phyloP scores from a whole-genome alignment of 768 basidiomycete species.

The Mycena filopes region DNA sequence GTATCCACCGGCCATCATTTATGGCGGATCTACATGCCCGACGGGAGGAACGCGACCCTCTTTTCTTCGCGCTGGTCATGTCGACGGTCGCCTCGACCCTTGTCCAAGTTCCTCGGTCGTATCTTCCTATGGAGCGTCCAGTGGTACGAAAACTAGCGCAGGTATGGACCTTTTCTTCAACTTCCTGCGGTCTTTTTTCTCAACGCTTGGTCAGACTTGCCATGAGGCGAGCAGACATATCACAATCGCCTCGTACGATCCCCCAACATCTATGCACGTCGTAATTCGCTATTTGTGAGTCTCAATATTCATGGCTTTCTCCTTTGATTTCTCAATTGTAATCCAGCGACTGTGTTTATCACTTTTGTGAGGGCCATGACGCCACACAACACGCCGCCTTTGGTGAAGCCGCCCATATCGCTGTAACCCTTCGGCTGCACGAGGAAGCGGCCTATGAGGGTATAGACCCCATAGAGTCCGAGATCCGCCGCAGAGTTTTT shows the following conservation, averaged over 20 bases:
- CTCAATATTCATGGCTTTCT: slow-evolving; percentile 7
- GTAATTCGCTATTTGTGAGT: slow-evolving; percentile 90
- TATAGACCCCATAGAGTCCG: slow-evolving; percentile 88
- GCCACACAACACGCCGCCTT: slow-evolving; percentile 90
- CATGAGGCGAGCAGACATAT: slow-evolving; percentile 87
- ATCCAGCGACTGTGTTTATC: slow-evolving; percentile 81
- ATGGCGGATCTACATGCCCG: slow-evolving; percentile 87
- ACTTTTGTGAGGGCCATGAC: slow-evolving; percentile 90
- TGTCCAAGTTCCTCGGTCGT: slow-evolving; percentile 88
- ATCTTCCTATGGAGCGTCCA: slow-evolving; percentile 86
- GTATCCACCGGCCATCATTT: slow-evolving; percentile 91
- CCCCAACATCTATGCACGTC: slow-evolving; percentile 85
- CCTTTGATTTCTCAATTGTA: slow-evolving; percentile 13
- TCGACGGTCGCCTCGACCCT: slow-evolving; percentile 88
- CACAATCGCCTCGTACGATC: slow-evolving; percentile 83
- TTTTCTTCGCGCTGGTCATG: slow-evolving; percentile 93
- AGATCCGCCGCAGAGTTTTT: slow-evolving; percentile 86
- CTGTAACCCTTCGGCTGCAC: slow-evolving; percentile 85
- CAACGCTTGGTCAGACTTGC: slow-evolving; percentile 60
- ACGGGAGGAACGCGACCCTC: slow-evolving; percentile 86
- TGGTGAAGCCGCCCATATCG: slow-evolving; percentile 87
- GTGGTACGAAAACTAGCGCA: slow-evolving; percentile 87
- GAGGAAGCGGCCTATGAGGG: slow-evolving; percentile 87
- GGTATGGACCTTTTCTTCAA: slow-evolving; percentile 35
- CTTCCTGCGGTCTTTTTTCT: slow-evolving; percentile 5